Evolutionary conservation across 495 filamentous ascomycete species (phyloP), one percentile per base, ranked within the genome.

Genomic region (Aspergillus incahuasiensis): DNA sequence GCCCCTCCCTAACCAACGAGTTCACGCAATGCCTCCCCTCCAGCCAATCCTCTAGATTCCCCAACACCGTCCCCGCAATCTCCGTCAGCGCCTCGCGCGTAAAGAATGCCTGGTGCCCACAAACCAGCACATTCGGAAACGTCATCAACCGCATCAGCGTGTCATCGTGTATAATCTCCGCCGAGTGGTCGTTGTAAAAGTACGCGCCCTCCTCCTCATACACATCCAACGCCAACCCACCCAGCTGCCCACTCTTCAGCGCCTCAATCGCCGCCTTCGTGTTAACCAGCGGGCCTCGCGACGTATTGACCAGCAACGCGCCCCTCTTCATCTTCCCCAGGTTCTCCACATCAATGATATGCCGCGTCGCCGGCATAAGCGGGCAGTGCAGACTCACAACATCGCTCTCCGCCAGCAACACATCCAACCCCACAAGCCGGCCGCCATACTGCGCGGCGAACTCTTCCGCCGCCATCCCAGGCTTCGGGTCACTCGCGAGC

Each of bases 171-270:
- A 88, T 86, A 58, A 88, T 85, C 54, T 86, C 81, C 9, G 74
- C 76, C 13, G 80, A 84, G 54, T 84, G 82, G 56, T 89, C 84
- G 49, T 79, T 75, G 57, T 86, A 89, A 62, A 89, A 88, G 21
- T 71, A 79, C 65, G 50, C 75, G 49, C 57, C 75, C 63, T 96
- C 91, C 0, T 89, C 89, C 52, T 94, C 90, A 34, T 90, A 89
- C 0, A 95, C 91, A 71, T 96, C 91, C 39, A 95, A 66, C 42
- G 89, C 89, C 9, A 90, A 82, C 19, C 89, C 90, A 24, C 82
- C 75, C 45, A 96, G 69, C 5, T 75, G 75, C 11, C 75, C 69
- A 2, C 62, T 74, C 69, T 89, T 87, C 32, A 89, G 69, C 18
- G 84, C 80, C 6, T 71, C 69, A 43, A 88, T 83, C 25, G 84